Percentiles rank a stretch among this genome's conserved stretches.
These are phyloP conservation scores for Ustilago trichophora DNA, from an alignment of 1,284 basidiomycete species.

Conservation along the genomic window DNA sequence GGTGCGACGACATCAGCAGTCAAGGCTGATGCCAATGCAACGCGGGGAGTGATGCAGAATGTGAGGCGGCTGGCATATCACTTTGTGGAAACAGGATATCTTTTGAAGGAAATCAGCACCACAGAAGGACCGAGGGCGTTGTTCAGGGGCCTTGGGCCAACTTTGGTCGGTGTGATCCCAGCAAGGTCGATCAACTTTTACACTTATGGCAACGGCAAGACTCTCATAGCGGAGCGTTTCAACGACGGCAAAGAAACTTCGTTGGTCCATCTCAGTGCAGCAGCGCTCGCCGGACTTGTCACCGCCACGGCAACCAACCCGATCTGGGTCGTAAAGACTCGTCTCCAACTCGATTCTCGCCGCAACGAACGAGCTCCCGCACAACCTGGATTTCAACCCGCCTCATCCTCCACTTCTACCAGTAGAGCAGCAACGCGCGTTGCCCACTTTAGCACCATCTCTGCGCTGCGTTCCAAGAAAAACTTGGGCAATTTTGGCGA, in stretches of 20 bases:
- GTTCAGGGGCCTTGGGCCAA: slow-evolving; percentile 94
- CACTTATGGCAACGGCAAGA: slow-evolving; percentile 96
- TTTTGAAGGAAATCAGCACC: slow-evolving; percentile 72
- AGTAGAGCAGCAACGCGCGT: no score
- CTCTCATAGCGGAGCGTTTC: slow-evolving; percentile 82
- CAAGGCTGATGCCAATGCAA: no score
- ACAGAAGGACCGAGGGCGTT: slow-evolving; percentile 88
- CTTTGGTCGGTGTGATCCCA: slow-evolving; percentile 91
- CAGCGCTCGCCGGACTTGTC: slow-evolving; percentile 80
- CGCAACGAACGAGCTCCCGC: no score
- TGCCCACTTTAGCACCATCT: slow-evolving; percentile 22
- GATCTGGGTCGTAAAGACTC: slow-evolving; percentile 98
- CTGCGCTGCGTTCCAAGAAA: slow-evolving; percentile 12
- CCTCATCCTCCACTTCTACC: neutral
- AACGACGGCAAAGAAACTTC: slow-evolving; percentile 83
- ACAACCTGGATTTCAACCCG: no score
- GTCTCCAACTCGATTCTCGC: slow-evolving; percentile 76
- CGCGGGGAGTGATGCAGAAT: slow-evolving; percentile 51
- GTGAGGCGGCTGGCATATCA: slow-evolving; percentile 78
- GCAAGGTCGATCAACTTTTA: slow-evolving; percentile 94
- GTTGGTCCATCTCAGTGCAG: slow-evolving; percentile 84
- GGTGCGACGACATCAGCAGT: no score
- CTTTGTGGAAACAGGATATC: slow-evolving; percentile 92
- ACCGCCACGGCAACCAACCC: slow-evolving; percentile 94
- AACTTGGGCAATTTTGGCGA: slow-evolving; percentile 31